Evolutionary conservation across 2,329 filamentous ascomycete genomes (phyloP).

Genomic region (Dichotomopilus funicola): DNA sequence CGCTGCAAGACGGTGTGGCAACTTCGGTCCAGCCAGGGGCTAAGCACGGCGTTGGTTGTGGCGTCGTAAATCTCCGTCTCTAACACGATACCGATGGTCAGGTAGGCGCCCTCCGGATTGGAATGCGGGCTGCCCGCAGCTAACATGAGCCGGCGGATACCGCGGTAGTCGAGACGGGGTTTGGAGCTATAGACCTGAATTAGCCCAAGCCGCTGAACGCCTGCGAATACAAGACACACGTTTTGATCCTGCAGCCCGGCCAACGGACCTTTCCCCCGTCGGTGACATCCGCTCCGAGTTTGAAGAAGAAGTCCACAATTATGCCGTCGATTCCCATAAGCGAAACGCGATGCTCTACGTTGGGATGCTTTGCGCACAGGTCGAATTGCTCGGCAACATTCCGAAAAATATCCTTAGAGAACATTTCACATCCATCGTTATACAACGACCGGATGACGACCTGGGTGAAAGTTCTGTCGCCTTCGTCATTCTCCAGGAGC

Average conservation of each 20-base stretch:
- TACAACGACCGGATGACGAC: background rate
- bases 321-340: background rate
- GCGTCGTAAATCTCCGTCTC: background rate
- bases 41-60: background rate
- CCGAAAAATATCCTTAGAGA: background rate
- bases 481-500: no score
- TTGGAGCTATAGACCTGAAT: background rate
- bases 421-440: background rate
- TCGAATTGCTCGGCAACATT: background rate
- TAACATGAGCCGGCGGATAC: background rate
- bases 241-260: background rate
- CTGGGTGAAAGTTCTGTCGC: no score
- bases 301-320: background rate
- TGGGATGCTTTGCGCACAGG: background rate
- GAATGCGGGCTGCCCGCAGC: no score
- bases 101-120: background rate
- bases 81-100: background rate
- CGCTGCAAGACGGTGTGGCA: background rate
- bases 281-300: background rate
- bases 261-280: background rate
- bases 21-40: background rate
- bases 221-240: background rate
- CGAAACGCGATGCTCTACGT: background rate
- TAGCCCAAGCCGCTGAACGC: no score
- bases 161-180: background rate